Conservation (phyloP, 805 yeast species). For the Henningerozyma blattae region DNA sequence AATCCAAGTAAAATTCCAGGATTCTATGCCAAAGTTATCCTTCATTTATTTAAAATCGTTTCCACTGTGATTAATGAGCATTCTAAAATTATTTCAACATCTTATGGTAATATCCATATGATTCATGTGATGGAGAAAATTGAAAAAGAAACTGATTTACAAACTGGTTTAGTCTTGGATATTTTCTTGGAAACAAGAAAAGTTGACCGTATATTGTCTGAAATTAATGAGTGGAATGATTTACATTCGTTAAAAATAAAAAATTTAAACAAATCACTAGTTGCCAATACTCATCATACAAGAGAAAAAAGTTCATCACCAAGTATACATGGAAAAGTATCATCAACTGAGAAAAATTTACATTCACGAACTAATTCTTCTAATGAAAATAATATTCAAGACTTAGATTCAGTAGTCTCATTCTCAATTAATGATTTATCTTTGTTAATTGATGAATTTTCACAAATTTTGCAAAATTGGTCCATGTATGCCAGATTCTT, state of each 20-base stretch:
- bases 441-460: conserved; percentile 46
- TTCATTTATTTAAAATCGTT: conserved; percentile 69
- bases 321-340: no score
- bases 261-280: conserved; percentile 2
- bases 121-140: conserved; percentile 56
- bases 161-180: conserved; percentile 78
- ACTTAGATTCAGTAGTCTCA: conserved; percentile 20
- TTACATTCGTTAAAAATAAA: no score
- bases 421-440: conserved; percentile 7
- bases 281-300: not conserved
- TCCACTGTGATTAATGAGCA: conserved; percentile 82
- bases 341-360: not conserved
- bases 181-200: conserved; percentile 69
- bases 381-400: conserved; percentile 9
- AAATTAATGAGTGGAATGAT: conserved; percentile 16
- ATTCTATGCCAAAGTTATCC: conserved; percentile 41
- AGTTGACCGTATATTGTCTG: conserved; percentile 42
- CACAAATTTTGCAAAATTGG: conserved; percentile 80
- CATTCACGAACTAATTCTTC: conserved; percentile 2
- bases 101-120: conserved; percentile 58
- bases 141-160: conserved; percentile 86
- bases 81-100: conserved; percentile 58
- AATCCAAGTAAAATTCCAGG: conserved; percentile 35
- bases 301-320: not conserved
- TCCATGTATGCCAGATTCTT: conserved; percentile 63